Evolutionary conservation across 164 flowering plant species (phyloP), one percentile per base, ranked within the genome.

Genomic region (Magnolia kwangsiensis): DNA sequence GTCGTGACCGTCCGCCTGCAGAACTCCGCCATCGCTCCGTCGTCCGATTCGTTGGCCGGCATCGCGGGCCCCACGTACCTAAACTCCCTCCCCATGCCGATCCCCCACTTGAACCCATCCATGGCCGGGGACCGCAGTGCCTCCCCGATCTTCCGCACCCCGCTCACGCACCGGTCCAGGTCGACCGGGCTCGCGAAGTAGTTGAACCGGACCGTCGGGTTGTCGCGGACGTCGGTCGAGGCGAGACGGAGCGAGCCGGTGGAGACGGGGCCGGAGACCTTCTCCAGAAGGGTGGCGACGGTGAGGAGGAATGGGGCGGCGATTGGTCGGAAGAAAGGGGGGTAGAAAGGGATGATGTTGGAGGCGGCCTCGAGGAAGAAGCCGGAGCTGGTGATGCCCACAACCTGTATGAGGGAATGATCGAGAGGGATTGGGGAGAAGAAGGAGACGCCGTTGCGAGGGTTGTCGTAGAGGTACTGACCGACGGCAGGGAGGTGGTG

Each of bases 221-320:
- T 91, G 51, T 83, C 81, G 72, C 90, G 83, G 3, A 87, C 88
- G 72, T 95, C 91, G 0, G 88, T 88, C 21, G 96, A 90, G 4
- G 91, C 92, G 45, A 95, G 82, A 59, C 86, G 83, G 3, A 93
- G 86, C 0, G 88, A 82, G 0, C 99, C 99, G 6, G 70, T 29
- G 1, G 98, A 92, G 14, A 82, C 66, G 0, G 99, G 99, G 1
- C 91, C 92, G 0, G 69, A 45, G 0, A 90, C 87, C 78, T 95
- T 95, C 81, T 89, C 95, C 86, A 95, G 90, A 16, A 95, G 75
- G 0, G 92, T 85, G 19, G 92, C 97, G n/a, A 95, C 92, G 2
- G 91, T 89, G 70, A 90, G 87, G 29, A 86, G 87, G n/a, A 87
- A 27, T 1, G 93, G 88, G 10, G 86, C 63, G 13, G 89, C 61